Percentiles rank a stretch among this genome's conserved stretches.
Conservation (phyloP, 169 alveolate species). For the Eimeria mitis region DNA sequence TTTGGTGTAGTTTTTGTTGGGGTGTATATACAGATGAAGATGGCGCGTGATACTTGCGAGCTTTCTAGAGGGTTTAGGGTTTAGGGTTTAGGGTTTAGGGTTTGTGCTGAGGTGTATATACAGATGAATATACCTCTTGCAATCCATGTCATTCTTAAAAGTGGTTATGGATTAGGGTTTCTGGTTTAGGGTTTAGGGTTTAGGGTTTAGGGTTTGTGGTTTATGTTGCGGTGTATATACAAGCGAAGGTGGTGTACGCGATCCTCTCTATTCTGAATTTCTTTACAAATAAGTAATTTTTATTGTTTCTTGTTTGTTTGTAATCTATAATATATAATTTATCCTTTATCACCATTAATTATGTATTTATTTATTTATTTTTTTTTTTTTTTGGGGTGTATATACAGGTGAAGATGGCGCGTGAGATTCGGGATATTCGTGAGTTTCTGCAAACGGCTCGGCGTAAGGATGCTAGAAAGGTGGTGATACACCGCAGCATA, state of each 20-base stretch:
- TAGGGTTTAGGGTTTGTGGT: not conserved
- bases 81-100: slow-evolving; percentile 6
- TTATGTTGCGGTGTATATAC: too few relatives aligned
- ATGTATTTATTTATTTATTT: not conserved
- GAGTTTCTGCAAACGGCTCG: slow-evolving; percentile 70
- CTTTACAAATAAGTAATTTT: too few relatives aligned
- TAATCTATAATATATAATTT: too few relatives aligned
- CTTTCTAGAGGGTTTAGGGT: slow-evolving; percentile 6
- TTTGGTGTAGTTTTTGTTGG: too few relatives aligned
- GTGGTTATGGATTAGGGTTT: not conserved
- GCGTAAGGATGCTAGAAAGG: slow-evolving; percentile 60
- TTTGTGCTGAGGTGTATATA: too few relatives aligned
- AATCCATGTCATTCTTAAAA: too few relatives aligned
- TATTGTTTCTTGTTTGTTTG: too few relatives aligned
- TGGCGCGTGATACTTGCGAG: slow-evolving; percentile 65
- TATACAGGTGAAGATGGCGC: slow-evolving; percentile 34
- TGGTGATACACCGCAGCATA: not conserved
- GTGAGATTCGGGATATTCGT: slow-evolving; percentile 61
- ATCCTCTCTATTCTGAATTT: not conserved
- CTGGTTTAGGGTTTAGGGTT: not conserved
- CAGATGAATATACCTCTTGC: too few relatives aligned
- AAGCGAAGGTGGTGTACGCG: too few relatives aligned
- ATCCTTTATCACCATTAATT: too few relatives aligned
- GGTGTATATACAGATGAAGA: not conserved
- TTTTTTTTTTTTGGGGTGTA: not conserved